Evolutionary conservation across 1,284 basidiomycete genomes (phyloP).

Genomic region (Irpex rosettiformis): DNA sequence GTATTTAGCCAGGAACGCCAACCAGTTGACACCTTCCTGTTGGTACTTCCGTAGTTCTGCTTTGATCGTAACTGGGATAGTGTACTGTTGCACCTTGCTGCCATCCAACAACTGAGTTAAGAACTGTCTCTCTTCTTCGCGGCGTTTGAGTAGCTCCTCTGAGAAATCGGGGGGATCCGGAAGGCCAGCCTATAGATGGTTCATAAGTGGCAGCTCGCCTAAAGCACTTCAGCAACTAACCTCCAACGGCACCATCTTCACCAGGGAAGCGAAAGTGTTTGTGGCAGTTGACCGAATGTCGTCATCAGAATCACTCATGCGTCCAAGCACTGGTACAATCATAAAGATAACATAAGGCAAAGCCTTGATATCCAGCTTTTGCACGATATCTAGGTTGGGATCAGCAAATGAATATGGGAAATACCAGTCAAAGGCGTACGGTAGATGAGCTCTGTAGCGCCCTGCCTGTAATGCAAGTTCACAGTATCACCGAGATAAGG

Average conservation of each 20-base stretch:
- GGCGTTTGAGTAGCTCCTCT: slow-evolving; percentile 82
- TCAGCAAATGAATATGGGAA: slow-evolving; percentile 16
- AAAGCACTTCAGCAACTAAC: slow-evolving; percentile 37
- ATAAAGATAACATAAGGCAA: slow-evolving; percentile 97
- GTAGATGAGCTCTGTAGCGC: slow-evolving; percentile 86
- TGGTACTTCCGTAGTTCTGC: slow-evolving; percentile 97
- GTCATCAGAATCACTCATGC: slow-evolving; percentile 96
- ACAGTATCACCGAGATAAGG: slow-evolving; percentile 83
- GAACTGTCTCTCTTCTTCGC: slow-evolving; percentile 89
- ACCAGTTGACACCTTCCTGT: slow-evolving; percentile 98
- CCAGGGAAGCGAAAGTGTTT: slow-evolving; percentile 95
- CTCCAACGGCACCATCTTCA: slow-evolving; percentile 99
- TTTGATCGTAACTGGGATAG: slow-evolving; percentile 86
- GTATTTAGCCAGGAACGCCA: slow-evolving; percentile 96
- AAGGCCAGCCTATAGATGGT: slow-evolving; percentile 72
- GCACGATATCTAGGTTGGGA: slow-evolving; percentile 72
- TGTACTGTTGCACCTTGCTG: slow-evolving; percentile 90
- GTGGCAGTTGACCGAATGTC: slow-evolving; percentile 91
- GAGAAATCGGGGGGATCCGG: slow-evolving; percentile 95
- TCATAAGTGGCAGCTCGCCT: background rate
- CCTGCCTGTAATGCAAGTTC: slow-evolving; percentile 81
- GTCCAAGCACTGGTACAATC: slow-evolving; percentile 92
- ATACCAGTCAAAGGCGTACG: slow-evolving; percentile 59
- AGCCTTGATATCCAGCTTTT: slow-evolving; percentile 90
- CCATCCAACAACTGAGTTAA: slow-evolving; percentile 93